Conservation (phyloP, 2,329 filamentous ascomycete species). For the Kalmusia sp. region DNA sequence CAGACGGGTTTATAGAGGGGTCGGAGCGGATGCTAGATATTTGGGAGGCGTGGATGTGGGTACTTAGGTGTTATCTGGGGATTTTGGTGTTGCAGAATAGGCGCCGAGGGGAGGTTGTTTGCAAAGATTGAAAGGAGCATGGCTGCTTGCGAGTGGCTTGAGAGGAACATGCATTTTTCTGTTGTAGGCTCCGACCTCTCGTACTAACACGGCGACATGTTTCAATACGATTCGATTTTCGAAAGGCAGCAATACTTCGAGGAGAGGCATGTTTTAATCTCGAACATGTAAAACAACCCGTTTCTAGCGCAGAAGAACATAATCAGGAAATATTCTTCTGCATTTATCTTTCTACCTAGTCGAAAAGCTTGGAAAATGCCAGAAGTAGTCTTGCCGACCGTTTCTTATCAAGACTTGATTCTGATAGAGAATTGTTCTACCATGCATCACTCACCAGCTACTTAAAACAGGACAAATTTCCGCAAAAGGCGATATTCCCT, state of each 20-base stretch:
- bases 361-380: not conserved
- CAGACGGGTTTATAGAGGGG: not conserved
- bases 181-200: no score
- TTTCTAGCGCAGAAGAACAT: no score
- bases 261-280: not conserved
- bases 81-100: not conserved
- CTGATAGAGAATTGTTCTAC: not conserved
- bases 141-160: no score
- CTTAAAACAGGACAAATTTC: not conserved
- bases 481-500: not conserved
- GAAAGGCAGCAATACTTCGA: not conserved
- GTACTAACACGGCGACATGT: not conserved
- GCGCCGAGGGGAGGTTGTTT: no score
- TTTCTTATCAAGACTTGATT: not conserved
- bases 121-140: no score
- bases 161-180: no score
- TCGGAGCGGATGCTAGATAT: not conserved
- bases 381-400: slow-evolving; percentile 7
- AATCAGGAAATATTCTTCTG: slow-evolving; percentile 11
- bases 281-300: not conserved
- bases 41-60: not conserved
- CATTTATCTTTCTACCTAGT: slow-evolving; percentile 4
- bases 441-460: slow-evolving; percentile 5
- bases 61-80: not conserved
- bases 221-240: not conserved